Evolutionary conservation across 164 flowering plant species (phyloP).

Genomic region (Protea cynaroides): DNA sequence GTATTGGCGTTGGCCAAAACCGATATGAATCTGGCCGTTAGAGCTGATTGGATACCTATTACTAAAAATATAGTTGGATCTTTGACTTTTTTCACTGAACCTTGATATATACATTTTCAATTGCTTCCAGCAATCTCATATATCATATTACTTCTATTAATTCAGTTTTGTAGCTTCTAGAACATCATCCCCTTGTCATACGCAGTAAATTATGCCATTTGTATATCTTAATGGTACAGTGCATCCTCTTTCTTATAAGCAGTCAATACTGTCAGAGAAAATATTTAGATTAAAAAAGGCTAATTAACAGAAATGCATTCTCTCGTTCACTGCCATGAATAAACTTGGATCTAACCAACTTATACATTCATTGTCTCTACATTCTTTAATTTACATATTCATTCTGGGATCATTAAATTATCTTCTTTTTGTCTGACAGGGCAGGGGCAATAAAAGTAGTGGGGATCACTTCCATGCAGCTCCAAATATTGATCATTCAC

Average conservation of each 20-base stretch:
- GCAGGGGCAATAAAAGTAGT: constrained; percentile 95
- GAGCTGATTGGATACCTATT: no score
- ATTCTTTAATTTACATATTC: neutral
- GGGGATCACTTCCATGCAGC: constrained; percentile 99
- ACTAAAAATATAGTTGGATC: no score
- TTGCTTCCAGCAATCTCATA: no score
- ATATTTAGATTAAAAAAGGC: neutral
- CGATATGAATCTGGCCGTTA: no score
- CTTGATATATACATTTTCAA: no score
- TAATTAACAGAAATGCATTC: no score
- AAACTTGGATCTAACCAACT: no score
- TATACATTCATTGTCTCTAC: neutral
- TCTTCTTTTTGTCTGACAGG: constrained; percentile 40
- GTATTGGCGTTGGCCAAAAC: no score
- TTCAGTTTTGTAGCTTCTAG: neutral
- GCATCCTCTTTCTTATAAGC: neutral
- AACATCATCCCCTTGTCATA: neutral
- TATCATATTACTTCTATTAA: no score
- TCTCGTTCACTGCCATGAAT: no score
- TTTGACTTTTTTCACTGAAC: no score
- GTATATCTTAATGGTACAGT: neutral
- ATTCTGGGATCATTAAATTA: constrained; percentile 1
- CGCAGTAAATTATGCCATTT: neutral
- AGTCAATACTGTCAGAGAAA: neutral
- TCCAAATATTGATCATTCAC: constrained; percentile 98